Evolutionary conservation across 768 basidiomycete species (phyloP), one percentile per base, ranked within the genome.

Genomic region (Tylopilus balloui): DNA sequence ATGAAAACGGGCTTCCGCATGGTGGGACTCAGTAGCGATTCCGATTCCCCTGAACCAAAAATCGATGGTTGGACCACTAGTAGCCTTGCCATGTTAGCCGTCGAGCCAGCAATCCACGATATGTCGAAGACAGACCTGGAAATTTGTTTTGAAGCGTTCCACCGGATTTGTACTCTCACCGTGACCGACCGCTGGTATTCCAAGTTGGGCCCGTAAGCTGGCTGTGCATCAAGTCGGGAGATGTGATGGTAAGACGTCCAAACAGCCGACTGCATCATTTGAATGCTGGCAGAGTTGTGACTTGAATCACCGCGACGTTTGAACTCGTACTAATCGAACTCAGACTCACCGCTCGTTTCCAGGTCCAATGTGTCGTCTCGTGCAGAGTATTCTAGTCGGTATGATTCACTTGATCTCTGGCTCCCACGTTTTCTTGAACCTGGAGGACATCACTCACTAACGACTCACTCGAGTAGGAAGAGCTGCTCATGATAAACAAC

Each of bases 1-100:
- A 58, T 64, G 50, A 58, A 62, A 46, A 23, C 37, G 51, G 48
- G 47, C 47, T 29, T 51, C 50, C 47, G 43, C 42, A 14, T 27
- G 19, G 27, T 38, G 50, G 45, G 27, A 32, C 34, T 43, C 25
- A 21, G 8, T 41, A 49, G 46, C 42, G 42, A 45, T 44, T 41
- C 44, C 31, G 35, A 36, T 51, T 32, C 20, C 27, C 23, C 32
- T 36, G n/a, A 17, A 23, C 32, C 28, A 31, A 38, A 46, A 39
- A 27, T 20, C 5, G 40, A 40, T 28, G 40, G n/a, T 25, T 23
- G 17, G n/a, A 34, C 32, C 14, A 23, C 4, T 4, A 14, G 32
- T 17, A 9, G 32, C 17, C 31, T 20, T 21, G 23, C 32, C 36
- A 20, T 42, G 27, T 20, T n/a, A 36, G 27, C 12, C 29, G 39